Conservation (phyloP, 768 basidiomycete species). For the Kwoniella bestiolae region DNA sequence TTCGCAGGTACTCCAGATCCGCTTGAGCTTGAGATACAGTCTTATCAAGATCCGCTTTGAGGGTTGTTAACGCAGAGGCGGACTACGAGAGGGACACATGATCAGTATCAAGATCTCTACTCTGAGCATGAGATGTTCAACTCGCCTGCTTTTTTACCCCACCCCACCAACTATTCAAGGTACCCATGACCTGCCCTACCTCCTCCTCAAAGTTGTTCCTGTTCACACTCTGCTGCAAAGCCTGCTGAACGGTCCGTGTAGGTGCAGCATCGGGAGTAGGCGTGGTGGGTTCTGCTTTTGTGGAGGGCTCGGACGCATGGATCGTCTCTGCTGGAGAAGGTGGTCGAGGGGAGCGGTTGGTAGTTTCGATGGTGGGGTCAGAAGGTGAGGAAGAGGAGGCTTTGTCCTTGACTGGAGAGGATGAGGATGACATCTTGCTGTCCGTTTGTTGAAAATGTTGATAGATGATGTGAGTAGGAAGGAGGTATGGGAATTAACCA, state of each 20-base stretch:
- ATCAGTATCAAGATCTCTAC: not conserved
- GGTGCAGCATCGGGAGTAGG: not conserved
- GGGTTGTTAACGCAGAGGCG: constrained; percentile 38
- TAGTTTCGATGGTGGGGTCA: not conserved
- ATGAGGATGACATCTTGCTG: not conserved
- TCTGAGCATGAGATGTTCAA: constrained; percentile 1
- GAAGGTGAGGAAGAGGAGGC: not conserved
- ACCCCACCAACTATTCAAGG: constrained; percentile 73
- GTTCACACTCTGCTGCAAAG: constrained; percentile 36
- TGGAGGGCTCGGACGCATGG: not conserved
- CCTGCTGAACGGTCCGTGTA: constrained; percentile 21
- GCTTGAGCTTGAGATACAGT: constrained; percentile 54
- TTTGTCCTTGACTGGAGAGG: not conserved
- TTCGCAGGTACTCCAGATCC: constrained; percentile 50
- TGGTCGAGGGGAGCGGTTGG: not conserved
- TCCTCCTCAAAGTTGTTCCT: constrained; percentile 70
- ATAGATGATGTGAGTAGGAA: not conserved
- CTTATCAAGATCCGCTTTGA: constrained; percentile 54
- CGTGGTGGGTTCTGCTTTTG: not conserved
- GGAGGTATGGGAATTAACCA: not conserved
- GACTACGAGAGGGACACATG: constrained; percentile 27
- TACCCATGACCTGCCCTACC: constrained; percentile 84
- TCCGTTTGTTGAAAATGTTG: not conserved
- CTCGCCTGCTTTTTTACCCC: constrained; percentile 85
- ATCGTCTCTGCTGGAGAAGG: constrained; percentile 26